These are phyloP conservation scores for Paraconiothyrium brasiliense DNA, from an alignment of 2,329 filamentous ascomycete species.

Conservation along the genomic window DNA sequence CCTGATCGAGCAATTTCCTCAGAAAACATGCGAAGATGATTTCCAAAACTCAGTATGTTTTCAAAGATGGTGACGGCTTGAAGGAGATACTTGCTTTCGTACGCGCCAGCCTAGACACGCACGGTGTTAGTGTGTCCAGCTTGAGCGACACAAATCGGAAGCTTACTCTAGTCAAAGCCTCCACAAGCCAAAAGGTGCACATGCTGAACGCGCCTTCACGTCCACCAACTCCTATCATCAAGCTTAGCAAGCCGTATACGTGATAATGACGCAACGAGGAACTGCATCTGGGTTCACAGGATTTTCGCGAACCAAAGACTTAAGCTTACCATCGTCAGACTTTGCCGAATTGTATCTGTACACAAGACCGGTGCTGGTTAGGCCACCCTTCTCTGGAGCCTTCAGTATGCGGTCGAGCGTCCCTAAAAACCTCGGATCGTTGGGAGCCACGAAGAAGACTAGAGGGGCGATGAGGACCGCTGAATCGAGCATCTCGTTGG, in stretches of 20 bases:
- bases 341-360: conserved; percentile 77
- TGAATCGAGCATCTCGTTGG: conserved; percentile 74
- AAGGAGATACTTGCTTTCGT: conserved; percentile 71
- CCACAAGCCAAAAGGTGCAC: conserved; percentile 86
- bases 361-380: conserved; percentile 78
- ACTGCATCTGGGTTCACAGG: conserved; percentile 2
- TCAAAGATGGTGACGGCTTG: conserved; percentile 75
- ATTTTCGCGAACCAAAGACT: conserved; percentile 5
- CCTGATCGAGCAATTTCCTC: conserved; percentile 80
- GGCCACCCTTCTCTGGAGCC: conserved; percentile 76
- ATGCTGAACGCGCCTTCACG: conserved; percentile 80
- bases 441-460: conserved; percentile 81
- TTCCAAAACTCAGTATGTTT: conserved; percentile 79
- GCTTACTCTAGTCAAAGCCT: conserved; percentile 75
- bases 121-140: conserved; percentile 16
- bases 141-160: conserved; percentile 31
- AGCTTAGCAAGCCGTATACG: conserved; percentile 16
- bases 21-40: conserved; percentile 80
- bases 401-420: conserved; percentile 77
- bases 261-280: conserved; percentile 7
- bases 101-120: conserved; percentile 49
- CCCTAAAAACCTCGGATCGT: conserved; percentile 77
- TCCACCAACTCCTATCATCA: conserved; percentile 71
- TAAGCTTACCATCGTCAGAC: conserved; percentile 70
- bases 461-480: conserved; percentile 79